phyloP scores from a whole-genome alignment of 768 basidiomycete species.

The Hemileccinum rubropunctum region DNA sequence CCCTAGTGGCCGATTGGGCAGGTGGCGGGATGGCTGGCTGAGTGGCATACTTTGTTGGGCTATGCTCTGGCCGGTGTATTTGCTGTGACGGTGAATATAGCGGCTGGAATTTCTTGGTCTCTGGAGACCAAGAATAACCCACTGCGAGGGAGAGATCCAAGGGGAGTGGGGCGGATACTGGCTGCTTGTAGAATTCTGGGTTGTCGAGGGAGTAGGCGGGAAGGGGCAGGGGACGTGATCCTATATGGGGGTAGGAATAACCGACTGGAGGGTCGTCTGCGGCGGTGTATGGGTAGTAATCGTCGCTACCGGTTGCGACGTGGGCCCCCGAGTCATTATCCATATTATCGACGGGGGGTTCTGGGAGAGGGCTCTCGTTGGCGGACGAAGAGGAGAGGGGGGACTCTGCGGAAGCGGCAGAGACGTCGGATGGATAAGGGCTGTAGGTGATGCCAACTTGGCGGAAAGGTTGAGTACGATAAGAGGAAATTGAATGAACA shows the following conservation, averaged over 20 bases:
- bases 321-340: conserved; percentile 27
- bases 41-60: conserved; percentile 17
- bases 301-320: conserved; percentile 24
- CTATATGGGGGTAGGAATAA: conserved; percentile 25
- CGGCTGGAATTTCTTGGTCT: conserved; percentile 36
- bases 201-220: conserved; percentile 20
- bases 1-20: conserved; percentile 10
- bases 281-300: conserved; percentile 26
- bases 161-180: conserved; percentile 31
- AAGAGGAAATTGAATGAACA: conserved; percentile 15
- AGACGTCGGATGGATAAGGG: conserved; percentile 37
- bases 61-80: conserved; percentile 23
- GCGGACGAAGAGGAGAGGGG: conserved; percentile 41
- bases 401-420: conserved; percentile 35
- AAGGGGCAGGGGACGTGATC: conserved; percentile 24
- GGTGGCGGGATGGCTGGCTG: conserved; percentile 14
- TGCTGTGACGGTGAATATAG: conserved; percentile 34
- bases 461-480: conserved; percentile 18
- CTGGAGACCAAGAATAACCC: conserved; percentile 32
- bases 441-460: conserved; percentile 27
- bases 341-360: conserved; percentile 35
- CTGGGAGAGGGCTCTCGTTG: conserved; percentile 40
- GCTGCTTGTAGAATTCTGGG: conserved; percentile 32
- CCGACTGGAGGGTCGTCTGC: conserved; percentile 22
- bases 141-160: conserved; percentile 32